Evolutionary conservation across 768 basidiomycete genomes (phyloP), one percentile per base, ranked within the genome.

Genomic region (Lactifluus piperatus): DNA sequence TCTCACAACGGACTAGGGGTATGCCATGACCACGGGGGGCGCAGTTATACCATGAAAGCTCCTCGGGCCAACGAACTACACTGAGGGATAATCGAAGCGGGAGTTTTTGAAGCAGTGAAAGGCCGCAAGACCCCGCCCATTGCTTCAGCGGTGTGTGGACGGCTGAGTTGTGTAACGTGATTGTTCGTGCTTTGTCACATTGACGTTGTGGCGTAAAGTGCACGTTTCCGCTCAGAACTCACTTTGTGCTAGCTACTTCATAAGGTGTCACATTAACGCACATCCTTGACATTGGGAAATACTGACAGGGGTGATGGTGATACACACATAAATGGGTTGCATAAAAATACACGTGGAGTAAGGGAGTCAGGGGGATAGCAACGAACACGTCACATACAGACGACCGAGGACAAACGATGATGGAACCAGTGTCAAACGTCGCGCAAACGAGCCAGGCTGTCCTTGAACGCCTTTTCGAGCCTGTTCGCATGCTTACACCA

Each of bases 401-500:
- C 32, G 54, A 30, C 39, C 6, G 16, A 10, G 26, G 32, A 41
- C 9, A n/a, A 55, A 49, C 14, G 46, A 36, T 16, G 2, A 14
- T 9, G 9, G n/a, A n/a, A n/a, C n/a, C 13, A 30, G 43, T 20
- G 24, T 61, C 50, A 61, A 52, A 52, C 51, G 20, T 56, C 62
- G 24, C 64, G 62, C 52, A 63, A 51, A 32, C 64, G 64, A 0
- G 65, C 64, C 24, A 82, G 67, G 29, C 79, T 69, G 10, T 84
- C 83, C 57, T 81, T 81, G 69, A 94, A 74, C 63, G 81, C 84
- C 69, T 82, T 87, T 67, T 94, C 92, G 72, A 98, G 70, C 72
- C 83, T 86, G 64, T 79, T 85, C 8, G 94, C 94, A 64, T 91
- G 88, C 73, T 85, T 89, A 54, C 84, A 81, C 69, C 94, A 97